Evolutionary conservation across 2,329 filamentous ascomycete genomes (phyloP), one percentile per base, ranked within the genome.

Genomic region (Fusarium duplospermum): DNA sequence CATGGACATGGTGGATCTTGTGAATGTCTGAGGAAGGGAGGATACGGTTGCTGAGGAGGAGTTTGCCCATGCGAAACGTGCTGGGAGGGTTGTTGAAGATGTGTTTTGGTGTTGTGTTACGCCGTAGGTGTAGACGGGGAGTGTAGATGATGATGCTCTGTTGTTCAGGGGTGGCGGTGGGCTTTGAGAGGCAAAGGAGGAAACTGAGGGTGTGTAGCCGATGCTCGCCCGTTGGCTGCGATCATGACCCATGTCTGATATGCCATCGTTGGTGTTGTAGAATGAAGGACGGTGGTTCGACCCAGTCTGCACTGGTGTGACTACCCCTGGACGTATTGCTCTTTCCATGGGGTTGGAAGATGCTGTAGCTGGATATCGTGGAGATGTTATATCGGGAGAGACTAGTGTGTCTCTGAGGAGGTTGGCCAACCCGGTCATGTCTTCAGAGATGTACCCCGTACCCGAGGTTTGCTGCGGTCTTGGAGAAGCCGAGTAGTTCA

Each of bases 51-150:
- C 63, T 13, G 59, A 64, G 54, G 70, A 71, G 1, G 71, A 58
- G 33, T 73, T 73, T 4, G 58, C n/a, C 70, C 70, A 73, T 29
- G 42, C 29, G n/a, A 64, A 22, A 2, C 70, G 66, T 5, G 70
- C 62, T 5, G 66, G 66, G 45, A 56, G 40, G 18, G 61, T 52
- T 16, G 8, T 40, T 9, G 22, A 64, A 7, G 67, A n/a, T 45
- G 35, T 18, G 29, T 64, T 58, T 1, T 57, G 29, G 7, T 67
- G 59, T 8, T 62, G 62, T 9, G 56, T 29, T 2, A 59, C 6
- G 13, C 42, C 16, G 4, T 16, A n/a, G 11, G 61, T 27, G 36
- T 24, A 22, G 4, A 31, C n/a, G 10, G 70, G 67, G 1, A 45
- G 42, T 9, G 45, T 4, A 16, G 66, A 59, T 2, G 66, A 10